These are phyloP conservation scores for Kingdonia uniflora DNA, from an alignment of 164 flowering plant species.

Conservation along the genomic window DNA sequence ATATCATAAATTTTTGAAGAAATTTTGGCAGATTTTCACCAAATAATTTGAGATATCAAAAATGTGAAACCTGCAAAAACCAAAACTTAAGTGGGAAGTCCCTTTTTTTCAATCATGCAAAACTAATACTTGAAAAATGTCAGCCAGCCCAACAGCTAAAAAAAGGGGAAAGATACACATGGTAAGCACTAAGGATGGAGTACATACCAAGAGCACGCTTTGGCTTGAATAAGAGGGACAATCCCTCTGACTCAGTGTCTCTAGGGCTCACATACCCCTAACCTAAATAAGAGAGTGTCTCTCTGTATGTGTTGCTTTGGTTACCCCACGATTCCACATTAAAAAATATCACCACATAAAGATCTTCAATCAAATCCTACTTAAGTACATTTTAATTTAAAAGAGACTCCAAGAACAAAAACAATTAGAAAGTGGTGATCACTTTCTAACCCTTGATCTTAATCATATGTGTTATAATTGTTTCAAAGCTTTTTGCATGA, in stretches of 20 bases:
- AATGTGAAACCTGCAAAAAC: too few species aligned
- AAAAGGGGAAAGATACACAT: conserved; percentile 28
- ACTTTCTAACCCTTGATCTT: conserved; percentile 32
- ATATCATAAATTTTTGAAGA: too few species aligned
- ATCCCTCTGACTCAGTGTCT: conserved; percentile 36
- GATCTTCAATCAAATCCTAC: conserved; percentile 21
- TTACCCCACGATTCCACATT: conserved; percentile 13
- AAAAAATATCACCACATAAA: conserved; percentile 14
- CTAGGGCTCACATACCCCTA: conserved; percentile 20
- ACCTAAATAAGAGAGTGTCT: conserved; percentile 70
- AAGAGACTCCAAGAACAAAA: conserved; percentile 1
- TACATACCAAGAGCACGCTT: conserved; percentile 75
- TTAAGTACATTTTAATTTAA: conserved; percentile 19
- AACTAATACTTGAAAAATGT: too few species aligned
- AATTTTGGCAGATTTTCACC: too few species aligned
- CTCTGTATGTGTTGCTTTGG: conserved; percentile 26
- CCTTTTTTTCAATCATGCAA: background rate
- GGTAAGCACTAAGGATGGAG: conserved; percentile 44
- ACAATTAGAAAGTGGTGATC: conserved; percentile 21
- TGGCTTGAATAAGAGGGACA: conserved; percentile 84
- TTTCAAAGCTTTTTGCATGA: conserved; percentile 18
- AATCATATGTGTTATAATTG: conserved; percentile 65
- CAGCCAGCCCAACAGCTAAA: too few species aligned
- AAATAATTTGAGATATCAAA: too few species aligned
- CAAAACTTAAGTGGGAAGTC: too few species aligned